Conservation (phyloP, 768 basidiomycete genomes). For the Tephrocybe sp. region DNA sequence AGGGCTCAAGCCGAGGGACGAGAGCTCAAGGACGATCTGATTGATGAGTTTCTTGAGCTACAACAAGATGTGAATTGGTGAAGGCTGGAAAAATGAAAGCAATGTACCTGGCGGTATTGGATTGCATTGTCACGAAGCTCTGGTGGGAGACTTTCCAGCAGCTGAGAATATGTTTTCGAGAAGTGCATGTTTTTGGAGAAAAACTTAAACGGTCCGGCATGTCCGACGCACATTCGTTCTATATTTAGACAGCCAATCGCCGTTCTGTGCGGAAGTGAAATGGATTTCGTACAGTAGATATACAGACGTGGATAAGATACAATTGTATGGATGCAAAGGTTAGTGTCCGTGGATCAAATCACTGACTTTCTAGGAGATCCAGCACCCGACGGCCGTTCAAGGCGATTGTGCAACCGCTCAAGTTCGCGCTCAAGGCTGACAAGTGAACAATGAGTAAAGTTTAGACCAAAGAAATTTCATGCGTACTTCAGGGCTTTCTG, state of each 20-base stretch:
- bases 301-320: constrained; percentile 21
- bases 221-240: constrained; percentile 16
- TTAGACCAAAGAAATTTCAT: not conserved
- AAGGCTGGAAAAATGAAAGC: not conserved
- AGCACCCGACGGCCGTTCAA: constrained; percentile 54
- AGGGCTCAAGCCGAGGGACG: constrained; percentile 61
- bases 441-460: constrained; percentile 4
- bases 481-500: constrained; percentile 66
- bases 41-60: constrained; percentile 92
- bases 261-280: too few species aligned
- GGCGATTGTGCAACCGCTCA: constrained; percentile 63
- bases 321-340: constrained; percentile 9
- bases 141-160: constrained; percentile 66
- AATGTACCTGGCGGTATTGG: constrained; percentile 71
- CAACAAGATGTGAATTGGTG: constrained; percentile 1
- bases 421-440: constrained; percentile 61
- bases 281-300: too few species aligned
- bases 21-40: constrained; percentile 74
- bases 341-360: constrained; percentile 9
- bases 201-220: not conserved
- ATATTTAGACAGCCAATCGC: not conserved
- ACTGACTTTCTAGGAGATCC: constrained; percentile 31
- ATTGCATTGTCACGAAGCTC: constrained; percentile 78
- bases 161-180: constrained; percentile 63
- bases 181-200: constrained; percentile 59